Base-by-base conservation (phyloP, 1,284 basidiomycete genomes). In the Sporisorium reilianum region DNA sequence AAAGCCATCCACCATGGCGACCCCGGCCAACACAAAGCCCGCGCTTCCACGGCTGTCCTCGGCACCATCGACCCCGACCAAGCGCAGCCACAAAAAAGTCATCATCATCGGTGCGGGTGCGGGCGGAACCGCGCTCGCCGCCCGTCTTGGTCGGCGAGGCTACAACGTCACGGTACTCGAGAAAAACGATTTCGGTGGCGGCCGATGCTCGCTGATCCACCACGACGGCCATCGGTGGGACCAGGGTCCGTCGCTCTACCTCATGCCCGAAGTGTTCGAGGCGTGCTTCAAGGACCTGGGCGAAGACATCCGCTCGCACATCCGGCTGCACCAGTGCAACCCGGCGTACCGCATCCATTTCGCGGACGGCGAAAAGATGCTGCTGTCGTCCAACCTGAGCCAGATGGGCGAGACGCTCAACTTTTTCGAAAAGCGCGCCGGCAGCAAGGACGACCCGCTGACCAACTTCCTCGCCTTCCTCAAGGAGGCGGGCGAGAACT, bases 181-280 rank as follows among this genome's bases (percentile, higher is more conserved):
- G 77, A 63, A 76, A 60, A 79, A 81, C 63, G 36, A 46, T 3
- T 70, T 64, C 38, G 86, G 86, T 8, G 88, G 88, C 3, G 88
- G 88, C 12, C 80, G 88, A 71, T 89, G 88, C 80, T 87, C 86
- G 62, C 78, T 88, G 61, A 85, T 88, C 49, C 84, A 86, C 55
- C 84, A 87, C 57, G 84, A 86, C 30, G 87, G 87, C 2, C 87
- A 87, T 70, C 73, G 84, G 51, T 85, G 85, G 78, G 82, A 85
- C 56, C 82, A 87, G 78, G 78, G 78, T n/a, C 87, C 87, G 8
- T 87, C 86, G 14, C 84, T 88, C 28, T 85, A 87, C 57, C 86
- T 88, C 54, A 85, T 88, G 56, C 87, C 87, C 2, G 85, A 87
- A 38, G 79, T 88, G 25, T 88, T 88, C 69, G 82, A 86, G 32